A percentile compares a stretch with the other conserved stretches of the same genome.
Evolutionary conservation across 2,329 filamentous ascomycete species (phyloP).

Genomic region (Tolypocladium endophyticum): DNA sequence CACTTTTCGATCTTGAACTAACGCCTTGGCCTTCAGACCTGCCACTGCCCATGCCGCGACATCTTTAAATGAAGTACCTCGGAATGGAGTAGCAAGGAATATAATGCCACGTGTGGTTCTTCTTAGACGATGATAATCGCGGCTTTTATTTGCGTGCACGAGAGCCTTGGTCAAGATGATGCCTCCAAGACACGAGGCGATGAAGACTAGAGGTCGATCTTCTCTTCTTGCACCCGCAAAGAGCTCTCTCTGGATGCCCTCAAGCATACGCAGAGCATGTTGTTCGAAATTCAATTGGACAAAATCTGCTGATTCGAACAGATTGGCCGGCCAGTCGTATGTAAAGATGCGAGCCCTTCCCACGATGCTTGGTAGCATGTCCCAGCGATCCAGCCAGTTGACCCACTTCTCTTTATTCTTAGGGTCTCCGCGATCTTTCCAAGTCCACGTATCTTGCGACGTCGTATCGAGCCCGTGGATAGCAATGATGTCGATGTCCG

Average conservation of each 20-base stretch:
- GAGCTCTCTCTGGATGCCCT: slow-evolving; percentile 9
- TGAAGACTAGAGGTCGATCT: slow-evolving; percentile 16
- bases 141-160: slow-evolving; percentile 5
- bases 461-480: slow-evolving; percentile 22
- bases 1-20: slow-evolving; percentile 4
- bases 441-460: slow-evolving; percentile 18
- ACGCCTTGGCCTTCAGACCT: slow-evolving; percentile 6
- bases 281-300: slow-evolving; percentile 9
- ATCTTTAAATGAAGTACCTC: slow-evolving; percentile 14
- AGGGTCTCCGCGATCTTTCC: slow-evolving; percentile 1
- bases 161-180: slow-evolving; percentile 18
- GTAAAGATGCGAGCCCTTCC: slow-evolving; percentile 14
- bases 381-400: slow-evolving; percentile 14
- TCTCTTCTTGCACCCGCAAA: background rate
- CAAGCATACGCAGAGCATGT: slow-evolving; percentile 12
- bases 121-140: slow-evolving; percentile 8
- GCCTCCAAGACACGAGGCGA: slow-evolving; percentile 23
- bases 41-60: slow-evolving; percentile 11
- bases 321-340: slow-evolving; percentile 16
- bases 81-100: slow-evolving; percentile 18
- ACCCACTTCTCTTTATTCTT: too few relatives aligned
- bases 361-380: slow-evolving; percentile 13
- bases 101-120: slow-evolving; percentile 12
- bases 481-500: slow-evolving; percentile 20
- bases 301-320: slow-evolving; percentile 8